Evolutionary conservation across 179 eudicot genomes (phyloP).

Genomic region (Camellia oleifera): DNA sequence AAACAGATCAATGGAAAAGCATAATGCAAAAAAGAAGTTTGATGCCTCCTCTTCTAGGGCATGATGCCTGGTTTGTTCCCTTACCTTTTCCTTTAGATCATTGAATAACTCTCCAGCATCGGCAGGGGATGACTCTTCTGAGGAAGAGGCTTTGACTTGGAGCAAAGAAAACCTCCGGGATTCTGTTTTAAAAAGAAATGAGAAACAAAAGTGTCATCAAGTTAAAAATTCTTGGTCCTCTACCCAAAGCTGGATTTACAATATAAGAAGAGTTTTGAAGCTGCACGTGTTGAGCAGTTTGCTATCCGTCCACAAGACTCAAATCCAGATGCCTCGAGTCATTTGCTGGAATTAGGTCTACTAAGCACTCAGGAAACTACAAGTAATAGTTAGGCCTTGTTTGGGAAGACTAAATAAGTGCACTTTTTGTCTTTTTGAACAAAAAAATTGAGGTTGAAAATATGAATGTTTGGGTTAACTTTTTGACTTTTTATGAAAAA

Average conservation of each 20-base stretch:
- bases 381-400: no score
- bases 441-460: no score
- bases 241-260: neutral
- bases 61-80: neutral
- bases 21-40: neutral
- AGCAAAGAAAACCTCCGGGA: conserved; percentile 57
- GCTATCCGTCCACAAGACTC: neutral
- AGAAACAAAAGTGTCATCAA: neutral
- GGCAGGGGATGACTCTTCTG: conserved; percentile 59
- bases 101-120: conserved; percentile 64
- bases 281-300: neutral
- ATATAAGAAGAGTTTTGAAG: neutral
- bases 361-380: neutral
- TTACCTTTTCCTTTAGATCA: conserved; percentile 91
- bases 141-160: conserved; percentile 65
- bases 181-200: conserved; percentile 31
- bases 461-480: no score
- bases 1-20: neutral
- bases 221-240: neutral
- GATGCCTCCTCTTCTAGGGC: neutral
- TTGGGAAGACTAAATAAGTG: no score
- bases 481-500: no score
- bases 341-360: neutral
- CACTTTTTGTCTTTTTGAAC: no score
- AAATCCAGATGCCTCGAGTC: neutral